phyloP scores from a whole-genome alignment of 257 asterid genomes.

The Eucommia ulmoides region DNA sequence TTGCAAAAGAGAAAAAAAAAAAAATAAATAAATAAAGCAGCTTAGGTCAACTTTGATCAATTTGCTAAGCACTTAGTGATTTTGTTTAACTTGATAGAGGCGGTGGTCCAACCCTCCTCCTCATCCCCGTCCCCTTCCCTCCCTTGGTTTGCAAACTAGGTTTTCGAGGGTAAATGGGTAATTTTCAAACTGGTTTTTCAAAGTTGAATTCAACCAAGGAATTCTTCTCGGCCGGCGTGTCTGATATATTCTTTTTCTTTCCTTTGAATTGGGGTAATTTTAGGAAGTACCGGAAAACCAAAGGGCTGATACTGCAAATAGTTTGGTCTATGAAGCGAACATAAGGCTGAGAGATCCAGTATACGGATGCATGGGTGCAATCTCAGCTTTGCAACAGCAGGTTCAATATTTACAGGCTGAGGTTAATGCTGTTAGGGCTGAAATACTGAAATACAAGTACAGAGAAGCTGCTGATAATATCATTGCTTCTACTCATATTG shows the following conservation, averaged over 20 bases:
- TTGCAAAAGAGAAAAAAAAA: too few species aligned
- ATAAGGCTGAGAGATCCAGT: constrained; percentile 84
- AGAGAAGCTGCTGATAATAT: constrained; percentile 62
- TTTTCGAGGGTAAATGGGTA: too few species aligned
- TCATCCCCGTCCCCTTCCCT: background rate
- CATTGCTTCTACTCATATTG: constrained; percentile 42
- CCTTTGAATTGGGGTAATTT: background rate
- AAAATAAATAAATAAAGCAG: too few species aligned
- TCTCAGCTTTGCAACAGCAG: constrained; percentile 72
- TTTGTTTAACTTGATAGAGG: too few species aligned
- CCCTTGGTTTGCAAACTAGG: background rate
- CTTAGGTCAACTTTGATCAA: too few species aligned
- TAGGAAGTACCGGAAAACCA: constrained; percentile 76
- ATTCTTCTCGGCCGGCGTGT: too few species aligned
- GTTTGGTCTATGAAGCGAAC: constrained; percentile 86
- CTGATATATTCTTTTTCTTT: background rate
- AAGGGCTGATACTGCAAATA: constrained; percentile 80
- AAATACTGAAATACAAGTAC: constrained; percentile 57
- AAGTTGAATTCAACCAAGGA: too few species aligned
- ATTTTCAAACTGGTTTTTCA: background rate
- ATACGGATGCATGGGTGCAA: constrained; percentile 96
- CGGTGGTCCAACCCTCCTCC: too few species aligned
- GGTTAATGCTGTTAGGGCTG: constrained; percentile 58
- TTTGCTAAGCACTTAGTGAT: too few species aligned
- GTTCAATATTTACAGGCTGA: constrained; percentile 63